Base-by-base conservation (phyloP, 768 basidiomycete genomes). In the Russula emetica region DNA sequence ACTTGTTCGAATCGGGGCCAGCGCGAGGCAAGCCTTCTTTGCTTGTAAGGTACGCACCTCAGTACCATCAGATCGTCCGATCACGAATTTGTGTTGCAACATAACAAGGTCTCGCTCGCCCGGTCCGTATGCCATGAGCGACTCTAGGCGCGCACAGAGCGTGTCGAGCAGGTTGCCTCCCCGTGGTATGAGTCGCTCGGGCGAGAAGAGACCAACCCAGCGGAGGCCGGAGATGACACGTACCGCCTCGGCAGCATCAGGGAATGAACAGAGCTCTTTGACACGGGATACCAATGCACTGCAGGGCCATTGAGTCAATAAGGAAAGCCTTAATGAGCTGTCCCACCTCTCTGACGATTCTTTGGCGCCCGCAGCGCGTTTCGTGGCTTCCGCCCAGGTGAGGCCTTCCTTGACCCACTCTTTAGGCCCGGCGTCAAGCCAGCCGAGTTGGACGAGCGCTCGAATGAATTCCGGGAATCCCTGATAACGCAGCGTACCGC, bases 61-160 rank as follows among this genome's bases (percentile, higher is more conserved):
- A 54, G 76, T 81, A 53, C 96, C 94, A 71, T 98, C 92, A 38
- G 83, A 80, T 83, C 89, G 90, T 73, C 94, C 87, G 42, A 98
- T 87, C 69, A 92, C 77, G 73, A 99, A 98, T 79, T 95, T 96
- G 83, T 99, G 96, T 77, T 98, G 96, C 59, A 99, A 85, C 87
- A 98, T 92, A 64, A 99, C 92, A 65, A 98, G 84, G 75, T 99
- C 96, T 13, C 92, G 87, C 76, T 98, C 94, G 67, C 92, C 92
- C 53, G 80, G 76, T 67, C 87, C 90, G 77, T 96, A 98, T 75
- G 86, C 83, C 92, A 98, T 97, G 73, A 96, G 82, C 64, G 80
- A 84, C 80, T 99, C 95, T 55, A 99, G 83, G 24, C 82, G 86
- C 2, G 84, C 91, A 73, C 95, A 97, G 64, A 99, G 87, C 4